Evolutionary conservation across 192 early-diverging fungal genomes (phyloP).

Genomic region (Umbelopsis vinacea): DNA sequence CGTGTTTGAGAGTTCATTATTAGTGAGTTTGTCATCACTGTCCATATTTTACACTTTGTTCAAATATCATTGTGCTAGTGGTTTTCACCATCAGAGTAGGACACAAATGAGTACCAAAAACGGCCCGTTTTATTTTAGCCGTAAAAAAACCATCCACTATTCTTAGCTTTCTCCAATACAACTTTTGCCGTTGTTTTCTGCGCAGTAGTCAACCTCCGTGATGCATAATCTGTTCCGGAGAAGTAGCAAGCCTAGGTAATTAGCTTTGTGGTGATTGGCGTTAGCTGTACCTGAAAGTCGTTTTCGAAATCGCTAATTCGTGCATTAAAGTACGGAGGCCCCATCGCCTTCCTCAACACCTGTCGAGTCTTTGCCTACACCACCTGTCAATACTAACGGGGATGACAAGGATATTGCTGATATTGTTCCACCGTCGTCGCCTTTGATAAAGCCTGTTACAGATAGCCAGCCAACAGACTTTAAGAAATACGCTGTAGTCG

Average conservation of each 20-base stretch:
- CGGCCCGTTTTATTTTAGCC: no score
- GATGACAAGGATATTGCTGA: background rate
- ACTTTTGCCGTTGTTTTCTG: background rate
- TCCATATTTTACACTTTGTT: no score
- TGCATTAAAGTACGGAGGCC: background rate
- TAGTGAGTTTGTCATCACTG: no score
- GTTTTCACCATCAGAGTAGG: no score
- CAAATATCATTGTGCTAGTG: no score
- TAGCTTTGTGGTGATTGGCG: no score
- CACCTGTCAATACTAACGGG: background rate
- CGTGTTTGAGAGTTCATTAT: no score
- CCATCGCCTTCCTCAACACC: background rate
- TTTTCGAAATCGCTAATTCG: no score
- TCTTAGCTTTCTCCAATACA: background rate
- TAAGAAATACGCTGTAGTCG: conserved; percentile 43
- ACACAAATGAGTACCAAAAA: no score
- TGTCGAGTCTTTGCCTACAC: background rate
- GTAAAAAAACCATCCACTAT: background rate
- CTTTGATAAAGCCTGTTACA: background rate
- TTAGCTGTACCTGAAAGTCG: no score
- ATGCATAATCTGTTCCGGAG: conserved; percentile 17
- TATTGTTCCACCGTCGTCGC: background rate
- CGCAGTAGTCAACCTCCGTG: background rate
- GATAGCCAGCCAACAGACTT: background rate
- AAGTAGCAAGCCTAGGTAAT: background rate